These are phyloP conservation scores for Carex myosuroides DNA, from an alignment of 176 grass and related monocot genomes.

Conservation along the genomic window DNA sequence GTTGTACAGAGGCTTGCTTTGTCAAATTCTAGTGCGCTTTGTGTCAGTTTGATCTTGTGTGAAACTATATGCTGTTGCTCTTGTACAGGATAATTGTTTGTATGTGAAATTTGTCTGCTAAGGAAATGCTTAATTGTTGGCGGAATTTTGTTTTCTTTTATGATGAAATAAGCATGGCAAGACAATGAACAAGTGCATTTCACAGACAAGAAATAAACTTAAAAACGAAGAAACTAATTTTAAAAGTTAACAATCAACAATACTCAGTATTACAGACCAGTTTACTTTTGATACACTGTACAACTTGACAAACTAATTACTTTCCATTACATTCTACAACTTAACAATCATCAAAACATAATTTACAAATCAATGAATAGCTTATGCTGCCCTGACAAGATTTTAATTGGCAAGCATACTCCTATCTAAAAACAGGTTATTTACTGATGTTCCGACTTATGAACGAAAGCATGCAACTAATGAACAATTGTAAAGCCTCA, in stretches of 20 bases:
- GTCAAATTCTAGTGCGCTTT: neutral
- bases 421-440: neutral
- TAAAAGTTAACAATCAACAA: neutral
- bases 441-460: neutral
- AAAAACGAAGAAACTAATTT: neutral
- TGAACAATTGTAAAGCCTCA: neutral
- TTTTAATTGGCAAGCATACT: no score
- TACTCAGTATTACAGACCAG: neutral
- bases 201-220: neutral
- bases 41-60: neutral
- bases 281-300: neutral
- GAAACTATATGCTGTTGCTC: neutral
- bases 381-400: neutral
- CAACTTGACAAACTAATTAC: neutral
- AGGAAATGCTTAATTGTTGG: neutral
- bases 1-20: conserved; percentile 11
- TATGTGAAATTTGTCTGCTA: neutral
- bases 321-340: neutral
- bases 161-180: neutral
- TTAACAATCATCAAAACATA: neutral
- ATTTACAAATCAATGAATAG: neutral
- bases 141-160: neutral
- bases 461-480: conserved; percentile 6
- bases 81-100: conserved; percentile 5
- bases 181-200: neutral